Evolutionary conservation across 2,329 filamentous ascomycete species (phyloP).

Genomic region (Botrytis squamosa): DNA sequence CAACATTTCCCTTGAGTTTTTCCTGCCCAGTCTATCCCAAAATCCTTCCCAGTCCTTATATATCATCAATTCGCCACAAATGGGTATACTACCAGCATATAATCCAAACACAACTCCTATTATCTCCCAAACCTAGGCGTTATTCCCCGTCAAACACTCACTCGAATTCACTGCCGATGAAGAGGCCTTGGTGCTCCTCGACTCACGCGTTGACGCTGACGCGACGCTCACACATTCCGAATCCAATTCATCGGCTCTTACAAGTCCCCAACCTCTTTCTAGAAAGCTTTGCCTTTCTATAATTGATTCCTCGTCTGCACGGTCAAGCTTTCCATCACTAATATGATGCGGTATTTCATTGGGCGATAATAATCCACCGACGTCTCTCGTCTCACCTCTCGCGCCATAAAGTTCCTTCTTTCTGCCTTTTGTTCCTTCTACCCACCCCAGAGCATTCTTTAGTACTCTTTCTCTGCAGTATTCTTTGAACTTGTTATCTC

Average conservation of each 20-base stretch:
- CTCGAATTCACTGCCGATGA: neutral
- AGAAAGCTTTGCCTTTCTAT: slow-evolving; percentile 18
- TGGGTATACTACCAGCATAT: neutral
- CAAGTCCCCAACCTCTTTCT: slow-evolving; percentile 16
- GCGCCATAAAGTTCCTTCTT: slow-evolving; percentile 19
- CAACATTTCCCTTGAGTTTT: neutral
- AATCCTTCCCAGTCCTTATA: neutral
- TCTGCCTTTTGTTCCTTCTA: slow-evolving; percentile 22
- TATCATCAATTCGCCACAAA: neutral
- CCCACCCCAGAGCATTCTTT: slow-evolving; percentile 32
- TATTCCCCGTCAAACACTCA: neutral
- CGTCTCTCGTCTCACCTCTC: slow-evolving; percentile 17
- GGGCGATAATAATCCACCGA: slow-evolving; percentile 9
- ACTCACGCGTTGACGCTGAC: neutral
- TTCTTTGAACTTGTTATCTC: slow-evolving; percentile 31
- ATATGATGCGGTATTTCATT: neutral
- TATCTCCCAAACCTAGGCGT: neutral
- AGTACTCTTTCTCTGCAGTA: slow-evolving; percentile 30
- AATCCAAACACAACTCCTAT: neutral
- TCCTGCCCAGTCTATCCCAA: neutral
- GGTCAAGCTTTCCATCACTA: neutral
- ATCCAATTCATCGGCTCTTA: slow-evolving; percentile 9
- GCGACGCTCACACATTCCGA: slow-evolving; percentile 18
- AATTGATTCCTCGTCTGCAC: slow-evolving; percentile 5
- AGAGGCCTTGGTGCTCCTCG: slow-evolving; percentile 1